phyloP scores from a whole-genome alignment of 2,329 filamentous ascomycete species.

The Paraconiothyrium brasiliense region DNA sequence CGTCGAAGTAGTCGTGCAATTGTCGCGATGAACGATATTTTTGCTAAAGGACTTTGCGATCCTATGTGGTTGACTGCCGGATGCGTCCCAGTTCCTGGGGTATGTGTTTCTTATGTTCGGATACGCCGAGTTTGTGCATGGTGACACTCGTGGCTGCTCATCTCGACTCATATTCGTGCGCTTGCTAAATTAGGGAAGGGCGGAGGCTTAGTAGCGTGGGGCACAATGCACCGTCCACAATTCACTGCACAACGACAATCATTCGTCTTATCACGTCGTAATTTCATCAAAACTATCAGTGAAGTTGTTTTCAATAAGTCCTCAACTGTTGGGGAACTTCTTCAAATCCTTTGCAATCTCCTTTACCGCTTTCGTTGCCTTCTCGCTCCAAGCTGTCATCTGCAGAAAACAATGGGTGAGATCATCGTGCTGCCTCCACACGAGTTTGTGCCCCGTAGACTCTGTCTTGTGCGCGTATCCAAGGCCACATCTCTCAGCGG shows the following conservation, averaged over 20 bases:
- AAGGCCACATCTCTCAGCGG: conserved; percentile 2
- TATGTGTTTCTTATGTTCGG: neutral
- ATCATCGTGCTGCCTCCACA: neutral
- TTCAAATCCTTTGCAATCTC: neutral
- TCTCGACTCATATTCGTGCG: conserved; percentile 7
- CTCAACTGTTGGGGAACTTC: neutral
- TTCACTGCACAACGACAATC: neutral
- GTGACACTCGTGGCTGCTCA: neutral
- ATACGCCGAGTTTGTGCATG: neutral
- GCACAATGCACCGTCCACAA: neutral
- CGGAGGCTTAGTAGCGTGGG: neutral
- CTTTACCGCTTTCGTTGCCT: neutral
- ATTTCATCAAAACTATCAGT: no score
- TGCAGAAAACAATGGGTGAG: conserved; percentile 2
- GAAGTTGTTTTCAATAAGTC: no score
- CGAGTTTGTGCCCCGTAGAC: neutral
- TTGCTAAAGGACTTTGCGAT: neutral
- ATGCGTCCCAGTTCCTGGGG: neutral
- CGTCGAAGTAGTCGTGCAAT: neutral
- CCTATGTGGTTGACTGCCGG: no score
- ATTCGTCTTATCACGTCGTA: no score
- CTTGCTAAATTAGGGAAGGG: neutral
- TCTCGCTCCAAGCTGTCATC: conserved; percentile 4
- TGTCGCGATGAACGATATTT: neutral
- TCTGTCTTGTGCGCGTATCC: conserved; percentile 3